Percentiles rank a stretch among this genome's conserved stretches.
phyloP scores from a whole-genome alignment of 345 rosid genomes.

The Lumnitzera racemosa region DNA sequence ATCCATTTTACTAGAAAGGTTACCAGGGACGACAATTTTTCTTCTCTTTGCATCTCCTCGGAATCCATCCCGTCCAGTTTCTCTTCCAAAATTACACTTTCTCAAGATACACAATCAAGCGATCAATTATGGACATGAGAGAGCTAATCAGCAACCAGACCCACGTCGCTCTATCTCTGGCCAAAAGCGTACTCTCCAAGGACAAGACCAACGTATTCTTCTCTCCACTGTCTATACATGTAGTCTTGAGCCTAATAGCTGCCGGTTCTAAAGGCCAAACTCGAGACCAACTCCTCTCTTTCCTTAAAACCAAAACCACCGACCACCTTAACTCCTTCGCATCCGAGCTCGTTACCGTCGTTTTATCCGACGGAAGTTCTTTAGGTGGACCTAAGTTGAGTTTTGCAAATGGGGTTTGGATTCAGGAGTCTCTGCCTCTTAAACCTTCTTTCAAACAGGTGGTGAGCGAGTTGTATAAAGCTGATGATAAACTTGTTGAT shows the following conservation, averaged over 20 bases:
- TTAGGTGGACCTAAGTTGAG: slow-evolving; percentile 64
- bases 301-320: slow-evolving; percentile 48
- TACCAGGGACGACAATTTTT: too few relatives aligned
- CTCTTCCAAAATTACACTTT: too few relatives aligned
- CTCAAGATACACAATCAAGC: neutral
- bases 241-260: slow-evolving; percentile 59
- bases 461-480: slow-evolving; percentile 47
- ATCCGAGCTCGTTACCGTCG: slow-evolving; percentile 49
- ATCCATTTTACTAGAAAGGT: too few relatives aligned
- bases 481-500: slow-evolving; percentile 51
- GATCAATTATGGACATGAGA: slow-evolving; percentile 45
- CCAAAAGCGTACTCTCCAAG: slow-evolving; percentile 36
- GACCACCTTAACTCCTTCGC: slow-evolving; percentile 50
- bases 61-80: too few relatives aligned
- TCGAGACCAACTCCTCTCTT: slow-evolving; percentile 66
- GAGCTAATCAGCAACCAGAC: slow-evolving; percentile 49
- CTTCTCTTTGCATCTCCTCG: too few relatives aligned
- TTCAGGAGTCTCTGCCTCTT: slow-evolving; percentile 52
- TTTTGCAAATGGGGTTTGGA: slow-evolving; percentile 59
- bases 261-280: slow-evolving; percentile 61
- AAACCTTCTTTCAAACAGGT: slow-evolving; percentile 53
- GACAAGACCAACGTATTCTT: slow-evolving; percentile 48
- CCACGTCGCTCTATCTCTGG: slow-evolving; percentile 39
- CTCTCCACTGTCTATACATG: slow-evolving; percentile 76
- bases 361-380: slow-evolving; percentile 60